Conservation (phyloP, 306 rosid genomes). For the Sophora flavescens region DNA sequence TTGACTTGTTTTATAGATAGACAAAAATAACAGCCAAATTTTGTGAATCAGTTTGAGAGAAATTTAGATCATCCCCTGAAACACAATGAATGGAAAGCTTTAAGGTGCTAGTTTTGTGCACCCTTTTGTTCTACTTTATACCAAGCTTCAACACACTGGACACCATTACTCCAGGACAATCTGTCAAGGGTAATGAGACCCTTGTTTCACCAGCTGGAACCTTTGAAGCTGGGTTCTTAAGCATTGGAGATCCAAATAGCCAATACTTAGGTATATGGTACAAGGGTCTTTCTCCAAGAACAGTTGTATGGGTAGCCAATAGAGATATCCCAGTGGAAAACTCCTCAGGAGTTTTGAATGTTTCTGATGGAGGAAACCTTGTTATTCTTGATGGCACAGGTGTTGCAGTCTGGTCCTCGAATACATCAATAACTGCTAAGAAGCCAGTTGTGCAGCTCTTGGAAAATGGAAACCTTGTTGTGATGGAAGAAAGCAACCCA, state of each 20-base stretch:
- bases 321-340: constrained; percentile 40
- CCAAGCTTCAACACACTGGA: constrained; percentile 26
- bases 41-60: neutral
- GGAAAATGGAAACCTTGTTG: constrained; percentile 55
- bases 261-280: constrained; percentile 52
- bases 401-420: constrained; percentile 34
- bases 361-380: constrained; percentile 42
- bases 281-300: constrained; percentile 38
- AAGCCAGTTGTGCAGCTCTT: constrained; percentile 46
- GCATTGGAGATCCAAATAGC: constrained; percentile 24
- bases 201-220: constrained; percentile 28
- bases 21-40: neutral
- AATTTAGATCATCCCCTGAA: neutral
- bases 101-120: constrained; percentile 25
- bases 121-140: constrained; percentile 33
- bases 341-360: constrained; percentile 43
- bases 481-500: constrained; percentile 33
- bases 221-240: constrained; percentile 51
- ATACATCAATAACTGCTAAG: constrained; percentile 23
- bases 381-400: constrained; percentile 32
- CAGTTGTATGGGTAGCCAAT: constrained; percentile 50
- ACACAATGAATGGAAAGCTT: constrained; percentile 47
- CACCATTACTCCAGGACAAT: constrained; percentile 42
- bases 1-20: neutral
- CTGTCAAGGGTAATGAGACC: constrained; percentile 25